Conservation (phyloP, 768 basidiomycete species). For the Phylloporus rhodoxanthus region DNA sequence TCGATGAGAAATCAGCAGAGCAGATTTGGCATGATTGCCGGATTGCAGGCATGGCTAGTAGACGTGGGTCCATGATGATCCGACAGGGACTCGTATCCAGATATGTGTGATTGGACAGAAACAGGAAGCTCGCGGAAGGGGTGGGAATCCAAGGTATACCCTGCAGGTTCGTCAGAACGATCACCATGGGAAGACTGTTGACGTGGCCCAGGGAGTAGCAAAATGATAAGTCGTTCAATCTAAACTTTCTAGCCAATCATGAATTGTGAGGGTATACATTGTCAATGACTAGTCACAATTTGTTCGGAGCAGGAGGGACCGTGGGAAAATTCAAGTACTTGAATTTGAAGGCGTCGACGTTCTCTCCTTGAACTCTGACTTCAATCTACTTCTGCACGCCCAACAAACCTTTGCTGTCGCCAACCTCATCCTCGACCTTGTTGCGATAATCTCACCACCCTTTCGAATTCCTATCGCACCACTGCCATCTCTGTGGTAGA, state of each 20-base stretch:
- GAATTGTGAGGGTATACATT: too few relatives aligned
- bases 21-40: too few relatives aligned
- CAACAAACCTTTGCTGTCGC: slow-evolving; percentile 9
- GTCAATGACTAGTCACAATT: too few relatives aligned
- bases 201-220: not conserved
- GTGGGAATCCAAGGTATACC: not conserved
- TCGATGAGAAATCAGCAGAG: too few relatives aligned
- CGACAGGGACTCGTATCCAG: too few relatives aligned
- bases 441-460: slow-evolving; percentile 12
- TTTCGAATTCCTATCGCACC: slow-evolving; percentile 15
- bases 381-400: slow-evolving; percentile 18
- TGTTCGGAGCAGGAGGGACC: slow-evolving; percentile 10
- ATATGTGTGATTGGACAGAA: too few relatives aligned
- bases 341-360: slow-evolving; percentile 24
- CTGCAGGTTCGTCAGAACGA: not conserved
- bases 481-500: slow-evolving; percentile 18
- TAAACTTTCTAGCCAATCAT: too few relatives aligned
- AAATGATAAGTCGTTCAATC: too few relatives aligned
- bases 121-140: too few relatives aligned
- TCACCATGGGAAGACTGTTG: not conserved
- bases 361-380: slow-evolving; percentile 28
- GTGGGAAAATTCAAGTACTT: slow-evolving; percentile 22
- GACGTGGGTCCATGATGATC: too few relatives aligned
- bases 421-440: slow-evolving; percentile 8
- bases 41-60: too few relatives aligned